phyloP scores from a whole-genome alignment of 2,329 filamentous ascomycete species.

The Hypocrella siamensis region DNA sequence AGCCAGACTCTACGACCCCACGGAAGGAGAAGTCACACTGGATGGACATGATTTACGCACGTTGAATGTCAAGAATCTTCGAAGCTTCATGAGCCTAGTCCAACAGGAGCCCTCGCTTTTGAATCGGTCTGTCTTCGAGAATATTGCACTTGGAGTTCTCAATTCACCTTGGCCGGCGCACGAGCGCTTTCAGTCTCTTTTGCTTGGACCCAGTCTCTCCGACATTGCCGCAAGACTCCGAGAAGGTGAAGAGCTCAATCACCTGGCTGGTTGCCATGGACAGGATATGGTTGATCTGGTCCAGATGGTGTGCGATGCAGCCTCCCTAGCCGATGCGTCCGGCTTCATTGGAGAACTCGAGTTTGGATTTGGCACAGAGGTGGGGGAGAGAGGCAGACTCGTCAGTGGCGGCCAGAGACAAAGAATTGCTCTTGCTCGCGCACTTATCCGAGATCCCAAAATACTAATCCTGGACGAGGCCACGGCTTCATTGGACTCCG shows the following conservation, averaged over 20 bases:
- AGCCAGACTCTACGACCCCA: slow-evolving; percentile 47
- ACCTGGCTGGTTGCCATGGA: not conserved
- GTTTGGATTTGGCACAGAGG: slow-evolving; percentile 9
- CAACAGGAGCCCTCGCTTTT: slow-evolving; percentile 48
- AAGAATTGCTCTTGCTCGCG: slow-evolving; percentile 37
- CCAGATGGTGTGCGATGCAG: slow-evolving; percentile 1
- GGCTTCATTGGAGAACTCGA: slow-evolving; percentile 1
- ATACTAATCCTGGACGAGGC: slow-evolving; percentile 45
- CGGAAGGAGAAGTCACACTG: slow-evolving; percentile 19
- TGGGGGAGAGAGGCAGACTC: slow-evolving; percentile 44
- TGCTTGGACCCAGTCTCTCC: slow-evolving; percentile 21
- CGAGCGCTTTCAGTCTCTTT: slow-evolving; percentile 26
- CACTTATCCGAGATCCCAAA: slow-evolving; percentile 19
- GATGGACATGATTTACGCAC: slow-evolving; percentile 29
- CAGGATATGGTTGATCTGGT: not conserved
- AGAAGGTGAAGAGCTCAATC: not conserved
- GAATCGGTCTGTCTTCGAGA: slow-evolving; percentile 37
- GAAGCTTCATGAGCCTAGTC: slow-evolving; percentile 39
- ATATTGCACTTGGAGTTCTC: slow-evolving; percentile 27
- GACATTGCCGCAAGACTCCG: slow-evolving; percentile 22
- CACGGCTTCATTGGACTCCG: slow-evolving; percentile 3
- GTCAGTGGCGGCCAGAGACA: slow-evolving; percentile 50
- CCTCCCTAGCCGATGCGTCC: not conserved
- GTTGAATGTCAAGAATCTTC: slow-evolving; percentile 42
- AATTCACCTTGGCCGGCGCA: slow-evolving; percentile 26